Base-by-base conservation (phyloP, 345 rosid species). In the Eucalyptus sp. region DNA sequence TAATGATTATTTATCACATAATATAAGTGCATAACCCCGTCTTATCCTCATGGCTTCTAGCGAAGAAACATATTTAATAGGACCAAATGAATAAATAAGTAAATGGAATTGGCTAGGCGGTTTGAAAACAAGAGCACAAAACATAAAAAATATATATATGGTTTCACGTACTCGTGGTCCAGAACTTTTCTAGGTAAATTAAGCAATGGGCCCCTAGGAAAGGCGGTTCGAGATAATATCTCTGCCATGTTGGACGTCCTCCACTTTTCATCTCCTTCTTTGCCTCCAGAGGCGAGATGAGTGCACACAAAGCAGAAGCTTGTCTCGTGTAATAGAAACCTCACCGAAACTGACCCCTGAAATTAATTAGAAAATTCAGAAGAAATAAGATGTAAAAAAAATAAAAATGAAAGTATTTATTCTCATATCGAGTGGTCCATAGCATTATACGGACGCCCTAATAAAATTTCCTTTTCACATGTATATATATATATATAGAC, bases 251-350 rank as follows among this genome's bases (percentile, higher is more conserved):
- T 87, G n/a, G 88, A 86, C 50, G 87, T 89, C 49, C 90, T 31
- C 22, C 87, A 68, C 37, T 16, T 88, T 43, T 89, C 90, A 15
- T 89, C 50, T 4, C 90, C 90, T 64, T 68, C 88, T 80, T 48
- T 89, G 27, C 86, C 43, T n/a, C 90, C 88, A 33, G 90, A 89
- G 17, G 90, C 56, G 25, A 89, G 86, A 54, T 89, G 90, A 50
- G 88, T 87, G 48, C 90, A 89, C 27, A 89, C 48, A 31, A 89
- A 89, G 50, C 88, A 89, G 86, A 89, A 89, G 48, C 88, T 89
- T 10, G 90, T 89, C 52, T 87, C 85, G 64, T 87, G 88, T 46
- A 79, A 27, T 44, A 41, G 71, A 44, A 89, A 86, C 85, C 90
- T 54, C 10, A 89, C 68, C 17, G 90, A 89, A 64, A 89, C 80